Evolutionary conservation across 495 filamentous ascomycete genomes (phyloP).

Genomic region (Hypomontagnella monticulosa): DNA sequence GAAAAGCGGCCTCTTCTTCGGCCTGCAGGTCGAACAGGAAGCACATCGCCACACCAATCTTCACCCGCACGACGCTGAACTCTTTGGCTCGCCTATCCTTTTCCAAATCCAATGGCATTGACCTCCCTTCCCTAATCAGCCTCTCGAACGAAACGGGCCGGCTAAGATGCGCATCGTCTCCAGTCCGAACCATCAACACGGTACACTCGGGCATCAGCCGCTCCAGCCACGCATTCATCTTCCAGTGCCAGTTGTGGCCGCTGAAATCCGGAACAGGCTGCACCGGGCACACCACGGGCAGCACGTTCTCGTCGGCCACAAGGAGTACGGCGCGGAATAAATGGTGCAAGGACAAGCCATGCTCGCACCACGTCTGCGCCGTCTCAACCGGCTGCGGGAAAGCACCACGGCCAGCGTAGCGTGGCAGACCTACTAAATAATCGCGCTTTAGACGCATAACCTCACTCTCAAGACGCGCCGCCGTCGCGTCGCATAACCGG

Average conservation of each 20-base stretch:
- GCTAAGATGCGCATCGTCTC: conserved; percentile 38
- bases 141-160: conserved; percentile 36
- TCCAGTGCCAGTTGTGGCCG: conserved; percentile 6
- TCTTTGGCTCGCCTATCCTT: conserved; percentile 24
- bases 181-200: conserved; percentile 40
- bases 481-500: conserved; percentile 27
- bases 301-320: conserved; percentile 34
- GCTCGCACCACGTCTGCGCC: conserved; percentile 34
- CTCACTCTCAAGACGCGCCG: conserved; percentile 13
- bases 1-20: conserved; percentile 31
- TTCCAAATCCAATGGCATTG: conserved; percentile 22
- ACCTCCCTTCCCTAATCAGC: conserved; percentile 20
- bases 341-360: conserved; percentile 36
- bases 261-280: conserved; percentile 23
- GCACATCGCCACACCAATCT: conserved; percentile 36
- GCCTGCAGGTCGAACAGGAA: conserved; percentile 36
- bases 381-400: conserved; percentile 19
- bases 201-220: conserved; percentile 36
- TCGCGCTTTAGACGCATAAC: conserved; percentile 3
- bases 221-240: conserved; percentile 31
- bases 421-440: too few relatives aligned
- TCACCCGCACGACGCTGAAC: conserved; percentile 35
- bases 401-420: conserved; percentile 5
- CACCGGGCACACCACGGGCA: conserved; percentile 30
- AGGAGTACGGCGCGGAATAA: conserved; percentile 35